A percentile compares a stretch with the other conserved stretches of the same genome.
These are phyloP conservation scores for Nicotiana paniculata DNA, from an alignment of 257 asterid species.

Conservation along the genomic window DNA sequence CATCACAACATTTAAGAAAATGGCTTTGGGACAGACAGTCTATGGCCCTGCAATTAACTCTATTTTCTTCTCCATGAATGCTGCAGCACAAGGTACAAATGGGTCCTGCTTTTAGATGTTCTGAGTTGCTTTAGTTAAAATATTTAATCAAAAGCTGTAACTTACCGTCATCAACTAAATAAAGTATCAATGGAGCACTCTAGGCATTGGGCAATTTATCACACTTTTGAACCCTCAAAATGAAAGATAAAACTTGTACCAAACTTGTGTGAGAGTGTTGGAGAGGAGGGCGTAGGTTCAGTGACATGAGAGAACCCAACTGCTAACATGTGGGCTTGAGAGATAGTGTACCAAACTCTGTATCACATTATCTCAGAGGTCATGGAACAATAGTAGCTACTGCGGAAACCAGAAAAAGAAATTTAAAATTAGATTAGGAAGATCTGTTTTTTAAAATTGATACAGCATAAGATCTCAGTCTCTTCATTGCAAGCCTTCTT, in stretches of 20 bases:
- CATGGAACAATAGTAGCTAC: neutral
- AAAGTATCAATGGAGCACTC: neutral
- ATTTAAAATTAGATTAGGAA: neutral
- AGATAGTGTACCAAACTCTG: neutral
- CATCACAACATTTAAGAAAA: constrained; percentile 64
- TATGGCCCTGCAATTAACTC: constrained; percentile 77
- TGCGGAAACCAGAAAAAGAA: neutral
- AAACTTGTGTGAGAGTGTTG: neutral
- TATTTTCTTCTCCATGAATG: constrained; percentile 74
- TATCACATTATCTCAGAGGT: neutral
- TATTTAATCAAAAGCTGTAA: neutral
- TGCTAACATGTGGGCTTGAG: neutral
- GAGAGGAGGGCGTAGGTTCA: neutral
- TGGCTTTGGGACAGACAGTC: constrained; percentile 64
- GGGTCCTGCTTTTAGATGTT: neutral
- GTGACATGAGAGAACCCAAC: neutral
- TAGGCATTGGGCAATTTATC: neutral
- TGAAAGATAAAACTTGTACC: neutral
- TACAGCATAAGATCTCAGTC: neutral
- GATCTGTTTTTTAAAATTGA: neutral
- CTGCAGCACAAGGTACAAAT: constrained; percentile 67
- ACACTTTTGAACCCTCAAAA: neutral
- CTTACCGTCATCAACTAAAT: neutral
- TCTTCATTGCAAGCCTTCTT: neutral
- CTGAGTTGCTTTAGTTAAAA: neutral